Evolutionary conservation across 2,329 filamentous ascomycete species (phyloP).

Genomic region (Hypoxylon sp.): DNA sequence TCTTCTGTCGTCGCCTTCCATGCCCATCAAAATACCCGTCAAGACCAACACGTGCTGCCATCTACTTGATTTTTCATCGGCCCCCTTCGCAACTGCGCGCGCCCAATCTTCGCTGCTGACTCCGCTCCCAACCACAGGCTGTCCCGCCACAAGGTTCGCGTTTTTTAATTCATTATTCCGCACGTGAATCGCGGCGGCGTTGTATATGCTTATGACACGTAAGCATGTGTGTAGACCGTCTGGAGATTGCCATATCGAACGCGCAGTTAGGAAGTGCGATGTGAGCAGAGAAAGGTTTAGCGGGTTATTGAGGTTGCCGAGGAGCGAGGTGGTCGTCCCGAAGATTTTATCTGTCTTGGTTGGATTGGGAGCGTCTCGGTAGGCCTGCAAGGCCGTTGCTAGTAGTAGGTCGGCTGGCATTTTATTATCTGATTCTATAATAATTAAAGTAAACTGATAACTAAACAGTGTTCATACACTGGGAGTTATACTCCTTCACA

Average conservation of each 20-base stretch:
- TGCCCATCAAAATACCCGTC: slow-evolving; percentile 79
- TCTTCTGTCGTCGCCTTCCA: slow-evolving; percentile 70
- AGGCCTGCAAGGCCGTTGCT: slow-evolving; percentile 69
- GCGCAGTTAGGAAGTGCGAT: slow-evolving; percentile 74
- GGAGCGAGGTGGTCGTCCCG: slow-evolving; percentile 71
- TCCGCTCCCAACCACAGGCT: slow-evolving; percentile 51
- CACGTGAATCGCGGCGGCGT: slow-evolving; percentile 68
- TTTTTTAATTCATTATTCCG: slow-evolving; percentile 58
- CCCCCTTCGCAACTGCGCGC: slow-evolving; percentile 63
- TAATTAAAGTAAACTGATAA: too few relatives aligned
- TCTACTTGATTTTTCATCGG: slow-evolving; percentile 67
- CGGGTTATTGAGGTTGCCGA: slow-evolving; percentile 76
- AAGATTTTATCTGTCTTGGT: slow-evolving; percentile 65
- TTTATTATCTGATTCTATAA: too few relatives aligned
- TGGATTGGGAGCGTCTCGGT: slow-evolving; percentile 62
- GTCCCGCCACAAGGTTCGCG: slow-evolving; percentile 41
- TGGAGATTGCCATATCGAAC: slow-evolving; percentile 72
- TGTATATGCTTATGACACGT: slow-evolving; percentile 75
- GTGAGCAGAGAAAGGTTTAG: slow-evolving; percentile 78
- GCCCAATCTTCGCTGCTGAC: slow-evolving; percentile 63
- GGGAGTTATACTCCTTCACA: neutral
- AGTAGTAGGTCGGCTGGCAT: slow-evolving; percentile 76
- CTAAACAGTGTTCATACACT: neutral
- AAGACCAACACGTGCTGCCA: slow-evolving; percentile 89
- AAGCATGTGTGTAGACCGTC: slow-evolving; percentile 70